Percentiles rank a stretch among this genome's conserved stretches.
Conservation (phyloP, 2,329 filamentous ascomycete genomes). For the Tetracladium maxilliforme region DNA sequence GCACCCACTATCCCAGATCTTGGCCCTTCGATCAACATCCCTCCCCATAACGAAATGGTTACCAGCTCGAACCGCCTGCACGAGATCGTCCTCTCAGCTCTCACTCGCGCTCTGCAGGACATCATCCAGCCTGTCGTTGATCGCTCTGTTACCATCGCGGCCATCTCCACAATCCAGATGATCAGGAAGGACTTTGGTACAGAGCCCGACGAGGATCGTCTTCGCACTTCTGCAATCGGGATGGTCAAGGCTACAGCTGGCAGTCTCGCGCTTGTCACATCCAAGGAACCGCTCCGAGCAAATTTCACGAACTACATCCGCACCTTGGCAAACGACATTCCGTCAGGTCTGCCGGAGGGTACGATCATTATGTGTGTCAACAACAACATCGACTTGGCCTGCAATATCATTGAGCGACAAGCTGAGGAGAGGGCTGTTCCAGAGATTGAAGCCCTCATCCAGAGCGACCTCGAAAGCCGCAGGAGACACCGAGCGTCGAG, state of each 20-base stretch:
- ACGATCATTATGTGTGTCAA: conserved; percentile 98
- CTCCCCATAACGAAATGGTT: conserved; percentile 67
- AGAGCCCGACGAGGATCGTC: conserved; percentile 75
- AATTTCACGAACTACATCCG: conserved; percentile 97
- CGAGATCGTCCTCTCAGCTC: conserved; percentile 71
- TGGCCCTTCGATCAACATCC: conserved; percentile 63
- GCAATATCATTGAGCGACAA: conserved; percentile 86
- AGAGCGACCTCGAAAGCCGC: conserved; percentile 63
- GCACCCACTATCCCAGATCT: conserved; percentile 75
- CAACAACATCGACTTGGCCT: conserved; percentile 88
- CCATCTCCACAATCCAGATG: conserved; percentile 90
- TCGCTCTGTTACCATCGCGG: conserved; percentile 91
- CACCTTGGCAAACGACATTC: conserved; percentile 48
- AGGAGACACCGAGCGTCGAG: conserved; percentile 61
- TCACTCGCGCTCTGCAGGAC: conserved; percentile 81
- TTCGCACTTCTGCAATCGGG: conserved; percentile 75
- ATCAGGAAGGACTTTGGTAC: conserved; percentile 94
- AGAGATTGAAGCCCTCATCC: conserved; percentile 90
- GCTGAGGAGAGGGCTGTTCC: conserved; percentile 86
- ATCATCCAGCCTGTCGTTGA: conserved; percentile 98
- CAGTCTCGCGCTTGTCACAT: conserved; percentile 90
- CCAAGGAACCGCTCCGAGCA: conserved; percentile 88
- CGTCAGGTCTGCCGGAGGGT: conserved; percentile 76
- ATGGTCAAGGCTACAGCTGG: conserved; percentile 94
- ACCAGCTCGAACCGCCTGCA: conserved; percentile 51